Conservation (phyloP, 1,284 basidiomycete species). For the Sanghuangporus baumii region DNA sequence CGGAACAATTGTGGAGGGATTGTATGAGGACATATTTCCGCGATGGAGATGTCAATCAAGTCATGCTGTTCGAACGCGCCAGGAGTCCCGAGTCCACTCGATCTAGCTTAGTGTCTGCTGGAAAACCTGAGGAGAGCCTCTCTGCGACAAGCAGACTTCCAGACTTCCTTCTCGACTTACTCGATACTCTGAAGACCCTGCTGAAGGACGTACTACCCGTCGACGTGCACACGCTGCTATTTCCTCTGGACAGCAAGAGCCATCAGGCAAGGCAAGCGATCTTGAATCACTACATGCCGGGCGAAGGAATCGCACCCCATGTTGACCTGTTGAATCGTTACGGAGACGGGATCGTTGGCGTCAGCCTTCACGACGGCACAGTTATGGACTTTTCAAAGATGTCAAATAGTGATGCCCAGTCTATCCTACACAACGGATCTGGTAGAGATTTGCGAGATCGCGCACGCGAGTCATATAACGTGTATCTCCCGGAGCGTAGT, state of each 20-base stretch:
- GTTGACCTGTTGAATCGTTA: slow-evolving; percentile 73
- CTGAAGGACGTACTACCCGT: slow-evolving; percentile 43
- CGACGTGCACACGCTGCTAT: slow-evolving; percentile 46
- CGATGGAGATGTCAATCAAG: slow-evolving; percentile 50
- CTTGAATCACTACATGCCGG: slow-evolving; percentile 71
- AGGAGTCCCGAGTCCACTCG: slow-evolving; percentile 9
- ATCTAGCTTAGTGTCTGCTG: slow-evolving; percentile 11
- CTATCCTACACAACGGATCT: not conserved
- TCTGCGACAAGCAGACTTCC: slow-evolving; percentile 40
- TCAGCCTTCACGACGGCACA: slow-evolving; percentile 67
- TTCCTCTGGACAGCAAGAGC: slow-evolving; percentile 35
- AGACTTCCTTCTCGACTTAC: slow-evolving; percentile 44
- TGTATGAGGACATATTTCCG: slow-evolving; percentile 58
- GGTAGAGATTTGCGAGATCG: not conserved
- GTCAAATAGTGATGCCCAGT: not conserved
- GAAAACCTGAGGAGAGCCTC: not conserved
- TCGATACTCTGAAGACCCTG: slow-evolving; percentile 42
- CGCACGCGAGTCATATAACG: slow-evolving; percentile 27
- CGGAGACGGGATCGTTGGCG: slow-evolving; percentile 75
- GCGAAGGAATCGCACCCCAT: slow-evolving; percentile 76
- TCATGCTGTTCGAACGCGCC: slow-evolving; percentile 70
- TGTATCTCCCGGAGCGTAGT: slow-evolving; percentile 64
- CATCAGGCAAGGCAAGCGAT: slow-evolving; percentile 67
- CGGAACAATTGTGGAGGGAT: slow-evolving; percentile 41
- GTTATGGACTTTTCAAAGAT: slow-evolving; percentile 62